A percentile compares a stretch with the other conserved stretches of the same genome.
phyloP scores from a whole-genome alignment of 768 basidiomycete genomes.

The Tulasnella calospora region DNA sequence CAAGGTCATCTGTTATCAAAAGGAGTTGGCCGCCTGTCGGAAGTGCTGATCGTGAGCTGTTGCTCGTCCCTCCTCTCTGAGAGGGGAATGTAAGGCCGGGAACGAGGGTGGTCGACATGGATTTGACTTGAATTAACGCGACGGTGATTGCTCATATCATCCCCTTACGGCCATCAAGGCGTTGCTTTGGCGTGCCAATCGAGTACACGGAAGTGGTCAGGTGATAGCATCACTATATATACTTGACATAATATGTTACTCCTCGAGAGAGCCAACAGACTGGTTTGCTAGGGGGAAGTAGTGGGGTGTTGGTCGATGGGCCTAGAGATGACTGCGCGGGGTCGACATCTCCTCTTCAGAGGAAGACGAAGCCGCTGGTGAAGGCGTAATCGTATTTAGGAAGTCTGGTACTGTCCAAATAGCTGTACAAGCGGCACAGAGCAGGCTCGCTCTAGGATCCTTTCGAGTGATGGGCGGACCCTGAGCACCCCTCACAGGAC shows the following conservation, averaged over 20 bases:
- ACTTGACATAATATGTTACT: background rate
- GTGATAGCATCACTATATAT: background rate
- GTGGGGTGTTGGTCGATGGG: background rate
- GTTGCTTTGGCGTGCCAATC: background rate
- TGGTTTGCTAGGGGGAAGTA: background rate
- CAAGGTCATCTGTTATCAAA: conserved; percentile 5
- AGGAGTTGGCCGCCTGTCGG: background rate
- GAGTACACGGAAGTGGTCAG: background rate
- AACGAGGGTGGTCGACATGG: conserved; percentile 4
- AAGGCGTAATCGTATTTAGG: background rate
- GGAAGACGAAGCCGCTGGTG: background rate
- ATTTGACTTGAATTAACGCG: background rate
- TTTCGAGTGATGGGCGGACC: background rate
- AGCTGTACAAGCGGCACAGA: background rate
- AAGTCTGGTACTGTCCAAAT: background rate
- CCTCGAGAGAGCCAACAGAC: too few relatives aligned
- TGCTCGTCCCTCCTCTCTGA: background rate
- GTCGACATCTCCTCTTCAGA: background rate
- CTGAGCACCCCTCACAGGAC: background rate
- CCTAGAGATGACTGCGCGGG: too few relatives aligned
- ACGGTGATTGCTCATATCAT: background rate
- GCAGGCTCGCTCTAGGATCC: background rate
- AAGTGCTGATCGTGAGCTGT: background rate
- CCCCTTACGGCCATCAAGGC: background rate
- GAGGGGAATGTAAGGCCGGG: conserved; percentile 3